Conservation (phyloP, 192 early-diverging fungal species). For the Spizellomyces punctatus region DNA sequence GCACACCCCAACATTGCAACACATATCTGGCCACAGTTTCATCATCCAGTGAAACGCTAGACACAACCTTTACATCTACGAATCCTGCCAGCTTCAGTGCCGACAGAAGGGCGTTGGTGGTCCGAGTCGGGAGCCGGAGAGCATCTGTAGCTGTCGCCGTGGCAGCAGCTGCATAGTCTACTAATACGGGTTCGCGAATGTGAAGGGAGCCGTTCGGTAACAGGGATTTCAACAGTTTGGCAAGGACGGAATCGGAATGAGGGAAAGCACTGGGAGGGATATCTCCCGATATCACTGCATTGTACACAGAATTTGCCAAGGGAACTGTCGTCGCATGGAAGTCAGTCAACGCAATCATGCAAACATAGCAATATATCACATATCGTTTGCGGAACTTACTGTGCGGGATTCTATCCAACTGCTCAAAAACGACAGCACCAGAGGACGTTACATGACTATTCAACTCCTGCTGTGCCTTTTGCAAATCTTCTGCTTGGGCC, state of each 20-base stretch:
- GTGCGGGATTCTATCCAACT: slow-evolving; percentile 72
- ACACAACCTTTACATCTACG: slow-evolving; percentile 60
- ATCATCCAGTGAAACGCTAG: slow-evolving; percentile 38
- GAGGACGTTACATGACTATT: slow-evolving; percentile 41
- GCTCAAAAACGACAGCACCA: slow-evolving; percentile 80
- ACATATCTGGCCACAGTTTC: slow-evolving; percentile 50
- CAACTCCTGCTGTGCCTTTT: slow-evolving; percentile 26
- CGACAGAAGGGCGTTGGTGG: slow-evolving; percentile 61
- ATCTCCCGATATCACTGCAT: slow-evolving; percentile 60
- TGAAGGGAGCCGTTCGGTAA: slow-evolving; percentile 67
- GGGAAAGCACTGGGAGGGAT: slow-evolving; percentile 58
- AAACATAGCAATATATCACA: background rate
- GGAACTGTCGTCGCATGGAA: slow-evolving; percentile 23
- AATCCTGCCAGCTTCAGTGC: slow-evolving; percentile 85
- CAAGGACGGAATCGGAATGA: slow-evolving; percentile 66
- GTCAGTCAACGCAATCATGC: background rate
- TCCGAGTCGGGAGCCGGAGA: slow-evolving; percentile 57
- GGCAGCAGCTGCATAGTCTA: slow-evolving; percentile 43
- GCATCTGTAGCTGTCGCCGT: slow-evolving; percentile 26
- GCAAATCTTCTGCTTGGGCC: slow-evolving; percentile 34
- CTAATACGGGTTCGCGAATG: slow-evolving; percentile 70
- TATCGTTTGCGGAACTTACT: slow-evolving; percentile 28
- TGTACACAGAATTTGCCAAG: slow-evolving; percentile 53
- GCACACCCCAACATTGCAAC: slow-evolving; percentile 59
- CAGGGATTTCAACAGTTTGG: slow-evolving; percentile 64